These are phyloP conservation scores for Aspergillus texensis DNA, from an alignment of 2,329 filamentous ascomycete species.

Conservation along the genomic window DNA sequence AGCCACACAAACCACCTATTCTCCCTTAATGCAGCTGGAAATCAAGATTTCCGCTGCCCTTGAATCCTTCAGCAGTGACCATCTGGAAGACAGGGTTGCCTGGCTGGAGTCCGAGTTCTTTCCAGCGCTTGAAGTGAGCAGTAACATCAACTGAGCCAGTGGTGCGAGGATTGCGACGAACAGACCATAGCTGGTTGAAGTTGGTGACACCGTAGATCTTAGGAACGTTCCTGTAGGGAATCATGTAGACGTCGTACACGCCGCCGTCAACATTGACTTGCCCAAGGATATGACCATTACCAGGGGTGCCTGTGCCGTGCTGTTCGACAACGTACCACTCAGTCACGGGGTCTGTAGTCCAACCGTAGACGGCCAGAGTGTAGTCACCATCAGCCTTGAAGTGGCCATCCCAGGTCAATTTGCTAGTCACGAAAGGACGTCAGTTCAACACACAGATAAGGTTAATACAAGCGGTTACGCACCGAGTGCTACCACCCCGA, in stretches of 20 bases:
- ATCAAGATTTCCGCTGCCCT: neutral
- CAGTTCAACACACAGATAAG: neutral
- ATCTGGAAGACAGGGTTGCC: constrained; percentile 5
- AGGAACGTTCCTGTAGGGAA: constrained; percentile 7
- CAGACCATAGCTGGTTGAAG: constrained; percentile 9
- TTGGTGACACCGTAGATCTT: constrained; percentile 11
- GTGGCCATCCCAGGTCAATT: neutral
- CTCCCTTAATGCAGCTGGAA: neutral
- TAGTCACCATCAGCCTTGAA: constrained; percentile 5
- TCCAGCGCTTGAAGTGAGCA: constrained; percentile 5
- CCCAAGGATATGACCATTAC: constrained; percentile 8
- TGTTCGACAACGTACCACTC: constrained; percentile 7
- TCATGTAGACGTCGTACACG: constrained; percentile 4
- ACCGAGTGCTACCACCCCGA: constrained; percentile 5
- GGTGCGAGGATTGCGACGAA: constrained; percentile 4
- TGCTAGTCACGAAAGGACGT: neutral
- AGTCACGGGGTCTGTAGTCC: constrained; percentile 5
- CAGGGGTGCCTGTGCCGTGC: neutral
- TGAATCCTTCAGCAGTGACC: constrained; percentile 4
- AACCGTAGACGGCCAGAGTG: constrained; percentile 9
- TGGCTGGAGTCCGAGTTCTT: constrained; percentile 3
- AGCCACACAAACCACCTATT: too few species aligned
- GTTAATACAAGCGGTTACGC: neutral
- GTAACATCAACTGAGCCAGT: constrained; percentile 2
- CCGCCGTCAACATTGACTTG: constrained; percentile 5